Percentiles rank a stretch among this genome's conserved stretches.
These are phyloP conservation scores for Debaryomyces maramus DNA, from an alignment of 805 yeast species.

Conservation along the genomic window DNA sequence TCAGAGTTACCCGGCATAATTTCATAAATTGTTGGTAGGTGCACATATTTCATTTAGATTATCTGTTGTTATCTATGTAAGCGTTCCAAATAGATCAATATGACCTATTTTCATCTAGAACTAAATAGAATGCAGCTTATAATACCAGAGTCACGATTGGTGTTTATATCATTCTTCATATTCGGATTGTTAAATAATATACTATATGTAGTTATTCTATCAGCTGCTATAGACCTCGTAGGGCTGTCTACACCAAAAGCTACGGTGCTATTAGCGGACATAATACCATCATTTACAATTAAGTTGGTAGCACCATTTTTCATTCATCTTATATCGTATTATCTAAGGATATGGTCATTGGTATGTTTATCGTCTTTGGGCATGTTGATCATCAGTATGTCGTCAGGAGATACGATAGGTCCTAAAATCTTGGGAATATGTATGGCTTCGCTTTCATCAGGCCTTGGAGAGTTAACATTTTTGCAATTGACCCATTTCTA, in stretches of 20 bases:
- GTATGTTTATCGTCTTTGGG: slow-evolving; percentile 66
- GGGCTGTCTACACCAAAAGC: slow-evolving; percentile 85
- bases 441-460: slow-evolving; percentile 81
- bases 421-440: slow-evolving; percentile 64
- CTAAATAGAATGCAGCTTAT: slow-evolving; percentile 3
- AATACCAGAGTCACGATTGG: slow-evolving; percentile 7
- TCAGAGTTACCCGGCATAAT: too few relatives aligned
- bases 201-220: slow-evolving; percentile 83
- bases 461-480: slow-evolving; percentile 88
- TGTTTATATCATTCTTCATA: slow-evolving; percentile 64
- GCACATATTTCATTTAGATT: too few relatives aligned
- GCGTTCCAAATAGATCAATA: too few relatives aligned
- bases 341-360: slow-evolving; percentile 50
- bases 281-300: slow-evolving; percentile 73
- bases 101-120: neutral
- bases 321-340: slow-evolving; percentile 65
- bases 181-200: slow-evolving; percentile 89
- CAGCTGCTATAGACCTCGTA: slow-evolving; percentile 91
- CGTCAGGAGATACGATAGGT: slow-evolving; percentile 26
- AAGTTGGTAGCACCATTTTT: slow-evolving; percentile 79
- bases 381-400: slow-evolving; percentile 65
- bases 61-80: too few relatives aligned
- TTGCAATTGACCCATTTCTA: slow-evolving; percentile 82
- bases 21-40: too few relatives aligned
- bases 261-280: slow-evolving; percentile 79